Evolutionary conservation across 345 rosid species (phyloP).

Genomic region (Abelmoschus esculentus): DNA sequence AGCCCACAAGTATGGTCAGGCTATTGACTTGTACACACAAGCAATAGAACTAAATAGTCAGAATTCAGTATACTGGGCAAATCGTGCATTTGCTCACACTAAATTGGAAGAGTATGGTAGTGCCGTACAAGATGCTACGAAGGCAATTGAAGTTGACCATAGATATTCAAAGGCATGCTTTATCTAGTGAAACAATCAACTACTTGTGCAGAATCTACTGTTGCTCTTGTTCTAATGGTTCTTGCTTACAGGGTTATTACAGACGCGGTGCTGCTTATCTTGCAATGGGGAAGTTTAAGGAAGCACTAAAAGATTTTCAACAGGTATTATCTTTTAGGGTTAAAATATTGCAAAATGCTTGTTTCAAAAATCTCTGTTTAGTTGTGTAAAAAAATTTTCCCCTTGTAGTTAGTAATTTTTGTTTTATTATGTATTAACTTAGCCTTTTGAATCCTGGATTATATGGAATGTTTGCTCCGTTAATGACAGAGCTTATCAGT

Average conservation of each 20-base stretch:
- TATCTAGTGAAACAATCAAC: background rate
- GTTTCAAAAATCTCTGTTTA: background rate
- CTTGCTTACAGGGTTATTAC: conserved; percentile 65
- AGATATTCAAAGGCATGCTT: conserved; percentile 68
- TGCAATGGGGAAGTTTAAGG: conserved; percentile 95
- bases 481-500: conserved; percentile 1
- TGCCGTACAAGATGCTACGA: conserved; percentile 87
- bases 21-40: conserved; percentile 74
- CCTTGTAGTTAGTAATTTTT: background rate
- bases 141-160: conserved; percentile 83
- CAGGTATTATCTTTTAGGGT: conserved; percentile 43
- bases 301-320: conserved; percentile 91
- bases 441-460: background rate
- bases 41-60: conserved; percentile 59
- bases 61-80: conserved; percentile 95
- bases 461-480: background rate
- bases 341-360: background rate
- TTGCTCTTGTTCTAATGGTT: conserved; percentile 19
- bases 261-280: conserved; percentile 95
- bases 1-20: conserved; percentile 70
- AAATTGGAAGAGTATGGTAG: conserved; percentile 97
- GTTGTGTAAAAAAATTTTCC: background rate
- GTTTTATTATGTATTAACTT: background rate
- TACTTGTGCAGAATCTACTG: background rate
- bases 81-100: conserved; percentile 89